These are phyloP conservation scores for Penicillium sp. DNA, from an alignment of 2,329 filamentous ascomycete species.

Conservation along the genomic window DNA sequence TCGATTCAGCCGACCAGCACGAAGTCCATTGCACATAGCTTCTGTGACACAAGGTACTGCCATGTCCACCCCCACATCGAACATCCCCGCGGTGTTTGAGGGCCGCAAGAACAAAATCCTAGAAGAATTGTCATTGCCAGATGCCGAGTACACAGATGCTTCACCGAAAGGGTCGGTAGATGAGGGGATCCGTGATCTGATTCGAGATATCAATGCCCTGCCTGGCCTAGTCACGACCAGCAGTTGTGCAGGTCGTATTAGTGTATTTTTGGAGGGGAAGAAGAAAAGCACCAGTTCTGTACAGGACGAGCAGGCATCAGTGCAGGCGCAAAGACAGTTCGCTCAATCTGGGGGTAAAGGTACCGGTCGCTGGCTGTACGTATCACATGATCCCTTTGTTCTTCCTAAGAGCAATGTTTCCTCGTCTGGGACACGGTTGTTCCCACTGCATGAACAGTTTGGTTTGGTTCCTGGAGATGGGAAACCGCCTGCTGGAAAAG, in stretches of 20 bases:
- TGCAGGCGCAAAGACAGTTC: conserved; percentile 30
- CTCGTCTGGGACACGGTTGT: conserved; percentile 21
- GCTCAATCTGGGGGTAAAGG: conserved; percentile 81
- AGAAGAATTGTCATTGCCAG: conserved; percentile 65
- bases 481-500: conserved; percentile 46
- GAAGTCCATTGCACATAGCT: too few species aligned
- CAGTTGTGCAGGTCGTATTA: conserved; percentile 85
- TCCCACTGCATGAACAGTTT: conserved; percentile 43
- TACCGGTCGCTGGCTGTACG: conserved; percentile 80
- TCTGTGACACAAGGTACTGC: too few species aligned
- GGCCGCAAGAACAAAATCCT: conserved; percentile 73
- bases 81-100: conserved; percentile 46
- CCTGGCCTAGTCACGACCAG: conserved; percentile 85
- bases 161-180: conserved; percentile 91
- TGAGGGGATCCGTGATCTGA: conserved; percentile 71
- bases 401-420: conserved; percentile 11
- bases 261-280: conserved; percentile 85
- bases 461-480: conserved; percentile 42
- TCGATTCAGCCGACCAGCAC: too few species aligned
- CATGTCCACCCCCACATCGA: not conserved
- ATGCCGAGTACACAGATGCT: conserved; percentile 72
- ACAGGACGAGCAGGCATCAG: conserved; percentile 11
- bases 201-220: conserved; percentile 72
- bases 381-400: conserved; percentile 74
- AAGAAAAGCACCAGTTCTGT: conserved; percentile 41